Percentiles rank a stretch among this genome's conserved stretches.
These are phyloP conservation scores for Plasmodium vivax DNA, from an alignment of 169 alveolate genomes.

Conservation along the genomic window DNA sequence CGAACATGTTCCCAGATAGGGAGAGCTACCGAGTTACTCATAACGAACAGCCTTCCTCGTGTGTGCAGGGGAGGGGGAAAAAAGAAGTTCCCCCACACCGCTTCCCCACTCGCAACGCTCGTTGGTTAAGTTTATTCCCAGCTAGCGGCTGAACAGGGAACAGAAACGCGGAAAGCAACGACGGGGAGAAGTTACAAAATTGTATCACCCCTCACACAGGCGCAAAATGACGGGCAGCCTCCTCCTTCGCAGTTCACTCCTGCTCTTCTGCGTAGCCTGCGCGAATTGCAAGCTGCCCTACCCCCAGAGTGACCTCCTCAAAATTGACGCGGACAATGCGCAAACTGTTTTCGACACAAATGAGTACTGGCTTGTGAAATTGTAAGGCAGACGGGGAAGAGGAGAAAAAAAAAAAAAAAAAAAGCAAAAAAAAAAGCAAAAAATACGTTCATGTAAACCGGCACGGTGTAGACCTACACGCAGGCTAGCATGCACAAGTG, in stretches of 20 bases:
- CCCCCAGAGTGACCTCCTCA: constrained; percentile 41
- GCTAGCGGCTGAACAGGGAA: not conserved
- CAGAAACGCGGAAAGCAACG: not conserved
- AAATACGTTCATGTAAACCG: not conserved
- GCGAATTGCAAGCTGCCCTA: not conserved
- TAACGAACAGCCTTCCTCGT: not conserved
- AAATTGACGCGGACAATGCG: constrained; percentile 17
- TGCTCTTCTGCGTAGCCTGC: not conserved
- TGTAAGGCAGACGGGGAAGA: constrained; percentile 21
- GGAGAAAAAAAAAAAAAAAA: not conserved
- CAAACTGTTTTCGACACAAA: constrained; percentile 1
- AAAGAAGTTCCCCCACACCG: not conserved
- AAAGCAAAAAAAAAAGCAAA: not conserved
- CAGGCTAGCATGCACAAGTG: not conserved
- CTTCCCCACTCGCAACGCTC: not conserved
- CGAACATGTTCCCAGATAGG: not conserved
- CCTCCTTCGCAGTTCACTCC: not conserved
- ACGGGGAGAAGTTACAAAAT: not conserved
- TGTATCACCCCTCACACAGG: not conserved
- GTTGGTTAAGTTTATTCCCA: not conserved
- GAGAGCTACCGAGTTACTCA: not conserved
- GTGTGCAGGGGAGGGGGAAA: not conserved
- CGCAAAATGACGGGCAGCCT: constrained; percentile 8
- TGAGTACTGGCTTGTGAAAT: constrained; percentile 43
- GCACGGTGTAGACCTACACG: not conserved